Evolutionary conservation across 2,329 filamentous ascomycete species (phyloP), one percentile per base, ranked within the genome.

Genomic region (Pezizomycotina sp.): DNA sequence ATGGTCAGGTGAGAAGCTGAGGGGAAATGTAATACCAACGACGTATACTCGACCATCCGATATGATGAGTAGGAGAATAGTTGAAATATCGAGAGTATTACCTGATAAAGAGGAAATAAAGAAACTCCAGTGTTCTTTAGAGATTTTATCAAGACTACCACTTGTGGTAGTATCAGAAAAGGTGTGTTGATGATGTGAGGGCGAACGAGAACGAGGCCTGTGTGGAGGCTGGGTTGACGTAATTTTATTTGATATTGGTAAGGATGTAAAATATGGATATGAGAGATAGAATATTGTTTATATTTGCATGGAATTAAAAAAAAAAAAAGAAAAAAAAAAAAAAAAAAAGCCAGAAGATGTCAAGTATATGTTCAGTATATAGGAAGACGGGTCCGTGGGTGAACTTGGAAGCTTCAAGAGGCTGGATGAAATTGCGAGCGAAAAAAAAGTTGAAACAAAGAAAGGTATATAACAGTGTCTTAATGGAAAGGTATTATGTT

Each of bases 241-340:
- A 21, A 24, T 24, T 9, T 12, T 29, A 4, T 21, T 15, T 22
- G 25, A 8, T 21, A 29, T 25, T 32, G 13, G 29, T 22, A 16
- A 12, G 26, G 15, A 29, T 27, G 23, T 38, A n/a, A 15, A 30
- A 21, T 12, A n/a, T 12, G 18, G 27, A 26, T 27, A 13, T 15
- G 21, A 14, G 32, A 9, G 21, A 26, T 18, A 33, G 24, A 36
- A 41, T 27, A 33, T 36, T 30, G 16, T 32, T 25, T 21, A 34
- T 34, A 28, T 19, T 35, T 32, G 37, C 38, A 31, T 35, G 31
- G 36, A 43, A 36, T 24, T n/a, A 34, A 34, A 28, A 31, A 31
- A 5, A 13, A 26, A 33, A 23, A 36, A 27, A 20, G 23, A 9
- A 18, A 9, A 29, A 37, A 40, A 35, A 35, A 14, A 23, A 7